phyloP scores from a whole-genome alignment of 352 stramenopile species.

The Globisporangium acanthophoron region DNA sequence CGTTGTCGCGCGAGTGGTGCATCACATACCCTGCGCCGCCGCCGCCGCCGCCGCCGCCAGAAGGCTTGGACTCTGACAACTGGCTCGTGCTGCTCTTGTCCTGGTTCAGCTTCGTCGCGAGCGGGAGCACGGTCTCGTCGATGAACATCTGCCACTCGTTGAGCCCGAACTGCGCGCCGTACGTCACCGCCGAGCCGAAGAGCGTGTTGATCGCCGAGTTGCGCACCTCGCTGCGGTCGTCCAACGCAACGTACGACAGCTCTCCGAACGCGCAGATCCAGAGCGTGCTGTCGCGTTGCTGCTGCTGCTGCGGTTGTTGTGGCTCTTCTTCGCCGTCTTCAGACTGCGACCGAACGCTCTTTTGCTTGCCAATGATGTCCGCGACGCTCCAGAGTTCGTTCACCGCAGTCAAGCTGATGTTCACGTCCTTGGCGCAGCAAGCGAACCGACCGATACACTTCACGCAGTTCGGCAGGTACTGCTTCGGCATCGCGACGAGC shows the following conservation, averaged over 20 bases:
- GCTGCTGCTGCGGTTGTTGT: not conserved
- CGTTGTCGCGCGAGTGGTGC: conserved; percentile 95
- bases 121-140: conserved; percentile 91
- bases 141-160: conserved; percentile 92
- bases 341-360: not conserved
- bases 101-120: conserved; percentile 65
- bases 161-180: conserved; percentile 88
- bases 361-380: conserved; percentile 75
- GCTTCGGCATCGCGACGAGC: conserved; percentile 80
- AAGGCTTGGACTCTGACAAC: not conserved
- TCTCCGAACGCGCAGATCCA: conserved; percentile 75
- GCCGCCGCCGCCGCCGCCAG: not conserved
- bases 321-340: no score
- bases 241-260: conserved; percentile 85
- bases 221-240: conserved; percentile 91
- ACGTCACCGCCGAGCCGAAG: conserved; percentile 95
- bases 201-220: conserved; percentile 98
- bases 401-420: conserved; percentile 96
- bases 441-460: conserved; percentile 94
- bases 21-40: conserved; percentile 53
- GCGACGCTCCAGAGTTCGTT: conserved; percentile 95
- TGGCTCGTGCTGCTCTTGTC: conserved; percentile 10
- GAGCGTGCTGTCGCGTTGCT: conserved; percentile 14
- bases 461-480: conserved; percentile 71
- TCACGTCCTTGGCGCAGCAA: conserved; percentile 92